phyloP scores from a whole-genome alignment of 139 green algal species.

The Choricystis sp. region DNA sequence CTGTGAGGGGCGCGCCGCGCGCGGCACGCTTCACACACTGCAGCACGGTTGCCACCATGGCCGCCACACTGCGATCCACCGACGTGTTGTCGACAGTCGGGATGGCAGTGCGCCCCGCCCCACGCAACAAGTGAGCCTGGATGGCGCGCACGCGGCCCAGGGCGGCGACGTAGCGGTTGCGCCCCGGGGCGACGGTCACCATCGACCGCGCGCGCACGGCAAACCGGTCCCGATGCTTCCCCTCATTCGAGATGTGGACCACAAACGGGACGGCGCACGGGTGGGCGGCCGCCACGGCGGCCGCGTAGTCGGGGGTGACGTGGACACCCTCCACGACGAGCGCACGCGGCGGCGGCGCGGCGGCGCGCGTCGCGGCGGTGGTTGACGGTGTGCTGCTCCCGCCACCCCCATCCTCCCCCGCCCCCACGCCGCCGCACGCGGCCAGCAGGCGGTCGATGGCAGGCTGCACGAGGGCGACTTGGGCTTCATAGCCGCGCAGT shows the following conservation, averaged over 20 bases:
- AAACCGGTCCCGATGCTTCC: constrained; percentile 87
- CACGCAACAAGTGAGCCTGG: constrained; percentile 59
- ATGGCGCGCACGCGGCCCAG: constrained; percentile 70
- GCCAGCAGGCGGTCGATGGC: neutral
- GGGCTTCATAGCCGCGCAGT: neutral
- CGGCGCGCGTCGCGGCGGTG: constrained; percentile 46
- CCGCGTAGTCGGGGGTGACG: constrained; percentile 22
- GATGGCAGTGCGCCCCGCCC: constrained; percentile 15
- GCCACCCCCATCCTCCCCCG: no score
- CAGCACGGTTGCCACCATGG: constrained; percentile 76
- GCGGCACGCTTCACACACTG: constrained; percentile 29
- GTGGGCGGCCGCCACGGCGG: constrained; percentile 44
- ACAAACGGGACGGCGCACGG: constrained; percentile 76
- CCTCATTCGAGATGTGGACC: constrained; percentile 68
- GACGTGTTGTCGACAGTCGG: constrained; percentile 88
- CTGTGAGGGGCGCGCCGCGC: neutral
- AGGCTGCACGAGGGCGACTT: neutral
- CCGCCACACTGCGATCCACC: constrained; percentile 66
- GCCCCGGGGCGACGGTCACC: constrained; percentile 9
- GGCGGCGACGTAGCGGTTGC: constrained; percentile 77
- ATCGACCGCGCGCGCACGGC: constrained; percentile 89
- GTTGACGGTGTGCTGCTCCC: no score
- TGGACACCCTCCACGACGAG: constrained; percentile 54
- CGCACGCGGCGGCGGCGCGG: constrained; percentile 30
- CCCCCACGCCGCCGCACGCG: neutral